Evolutionary conservation across 768 basidiomycete genomes (phyloP), one percentile per base, ranked within the genome.

Genomic region (Nevesoporus exiguus): DNA sequence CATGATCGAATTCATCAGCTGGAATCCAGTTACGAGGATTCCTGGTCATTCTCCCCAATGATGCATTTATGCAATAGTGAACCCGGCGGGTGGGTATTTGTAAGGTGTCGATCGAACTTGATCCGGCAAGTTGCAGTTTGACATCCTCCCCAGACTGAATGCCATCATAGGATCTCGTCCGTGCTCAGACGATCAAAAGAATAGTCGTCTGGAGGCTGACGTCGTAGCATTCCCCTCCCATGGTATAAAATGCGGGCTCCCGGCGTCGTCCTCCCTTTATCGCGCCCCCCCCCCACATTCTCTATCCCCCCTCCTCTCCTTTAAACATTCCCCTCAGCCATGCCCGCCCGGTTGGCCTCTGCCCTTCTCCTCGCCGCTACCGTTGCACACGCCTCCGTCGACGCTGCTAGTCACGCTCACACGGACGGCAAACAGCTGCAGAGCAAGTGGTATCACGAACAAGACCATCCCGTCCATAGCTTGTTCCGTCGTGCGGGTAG

Each of bases 391-490:
- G 68, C 66, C 9, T 51, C 63, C 40, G 50, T 61, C 58, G 33
- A 57, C 34, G 52, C 56, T 50, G 56, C 57, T 30, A 45, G 54
- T 42, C 59, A 64, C 54, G 49, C 56, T 25, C 63, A 67, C 51
- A 36, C 52, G 5, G 56, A 61, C 47, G 49, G 31, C 52, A 56
- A 49, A 27, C 61, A 54, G 34, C 62, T 70, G 14, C 71, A 73
- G 14, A 62, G 55, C 54, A 59, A 48, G 33, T 92, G 90, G 90
- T 82, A 79, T 64, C 90, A 90, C 48, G 64, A 71, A 41, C 64
- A 74, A 15, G 78, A 77, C 58, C 87, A 90, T 61, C 81, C 81
- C 4, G 81, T 77, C 9, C 76, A 86, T 64, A 50, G 61, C 42
- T 75, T 93, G 46, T 92, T 91, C 72, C 77, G 74, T 61, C 84